phyloP scores from a whole-genome alignment of 228 moss, liverwort and hornwort species.

The Sphagnum fallax region DNA sequence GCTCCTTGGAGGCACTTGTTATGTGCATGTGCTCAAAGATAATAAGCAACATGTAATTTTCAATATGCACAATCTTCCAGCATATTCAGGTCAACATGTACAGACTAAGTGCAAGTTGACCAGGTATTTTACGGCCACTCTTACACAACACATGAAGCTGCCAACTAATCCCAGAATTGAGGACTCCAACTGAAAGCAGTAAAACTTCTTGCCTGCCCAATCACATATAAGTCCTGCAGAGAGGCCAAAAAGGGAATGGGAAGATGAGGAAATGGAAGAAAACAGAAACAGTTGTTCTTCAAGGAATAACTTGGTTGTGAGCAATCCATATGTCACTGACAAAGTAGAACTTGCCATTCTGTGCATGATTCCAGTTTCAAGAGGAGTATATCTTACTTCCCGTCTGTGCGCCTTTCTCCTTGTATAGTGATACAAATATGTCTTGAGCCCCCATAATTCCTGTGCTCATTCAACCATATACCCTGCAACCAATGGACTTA shows the following conservation, averaged over 20 bases:
- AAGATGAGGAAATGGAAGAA: too few relatives aligned
- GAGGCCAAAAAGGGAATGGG: neutral
- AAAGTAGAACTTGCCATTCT: neutral
- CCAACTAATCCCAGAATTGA: too few relatives aligned
- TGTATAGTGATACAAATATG: conserved; percentile 83
- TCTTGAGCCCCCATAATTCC: conserved; percentile 81
- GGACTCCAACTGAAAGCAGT: neutral
- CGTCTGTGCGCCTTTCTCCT: conserved; percentile 79
- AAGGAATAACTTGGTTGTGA: neutral
- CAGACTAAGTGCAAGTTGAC: neutral
- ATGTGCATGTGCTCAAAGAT: neutral
- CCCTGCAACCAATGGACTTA: conserved; percentile 30
- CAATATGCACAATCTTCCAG: neutral
- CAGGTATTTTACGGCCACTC: neutral
- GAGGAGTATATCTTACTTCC: conserved; percentile 39
- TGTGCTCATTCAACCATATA: conserved; percentile 98
- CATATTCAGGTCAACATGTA: neutral
- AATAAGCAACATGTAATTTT: neutral
- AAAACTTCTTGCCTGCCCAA: neutral
- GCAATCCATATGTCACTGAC: too few relatives aligned
- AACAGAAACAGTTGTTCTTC: neutral
- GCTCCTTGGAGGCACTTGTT: neutral
- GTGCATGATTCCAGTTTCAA: neutral
- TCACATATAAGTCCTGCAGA: conserved; percentile 3
- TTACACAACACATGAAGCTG: too few relatives aligned